Evolutionary conservation across 2,329 filamentous ascomycete genomes (phyloP), one percentile per base, ranked within the genome.

Genomic region (Penicillium freii): DNA sequence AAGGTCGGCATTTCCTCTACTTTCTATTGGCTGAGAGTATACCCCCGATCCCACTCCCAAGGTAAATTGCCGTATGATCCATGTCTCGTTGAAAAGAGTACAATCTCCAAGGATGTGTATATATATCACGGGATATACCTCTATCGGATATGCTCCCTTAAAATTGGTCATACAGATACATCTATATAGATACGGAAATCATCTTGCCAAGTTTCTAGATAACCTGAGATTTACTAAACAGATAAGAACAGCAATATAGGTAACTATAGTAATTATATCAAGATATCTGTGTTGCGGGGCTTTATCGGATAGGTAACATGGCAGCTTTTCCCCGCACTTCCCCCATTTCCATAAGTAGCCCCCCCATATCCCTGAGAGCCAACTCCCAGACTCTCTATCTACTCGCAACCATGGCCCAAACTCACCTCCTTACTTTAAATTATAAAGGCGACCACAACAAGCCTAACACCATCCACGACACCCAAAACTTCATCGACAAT

Each of bases 401-500:
- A 7, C 25, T 23, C 2, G 31, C 25, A 29, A 21, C 36, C 21
- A 52, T 52, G 50, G 11, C 50, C 8, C 29, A 33, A 19, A 34
- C 49, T 19, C 5, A 42, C 6, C 50, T 52, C 17, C 21, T 46
- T n/a, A 52, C 50, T 8, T 15, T 52, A 11, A 36, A 36, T 15
- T 52, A 52, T 27, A 52, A 52, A 45, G 29, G 40, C 17, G 50
- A 44, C 7, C 50, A 52, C 19, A 29, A 43, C 19, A 52, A 52
- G 50, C 38, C 11, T 13, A 31, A 36, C 4, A 52, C 40, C 10
- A 27, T 52, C 21, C 3, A 45, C 8, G 50, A 52, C 19, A 44
- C 50, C 13, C 40, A 45, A 27, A 52, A 52, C 31, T 46, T 52
- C 50, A 21, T 52, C 40, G 21, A 52, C 17, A 52, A 52, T 33